phyloP scores from a whole-genome alignment of 2,329 filamentous ascomycete genomes.

The Colletotrichum navitas region DNA sequence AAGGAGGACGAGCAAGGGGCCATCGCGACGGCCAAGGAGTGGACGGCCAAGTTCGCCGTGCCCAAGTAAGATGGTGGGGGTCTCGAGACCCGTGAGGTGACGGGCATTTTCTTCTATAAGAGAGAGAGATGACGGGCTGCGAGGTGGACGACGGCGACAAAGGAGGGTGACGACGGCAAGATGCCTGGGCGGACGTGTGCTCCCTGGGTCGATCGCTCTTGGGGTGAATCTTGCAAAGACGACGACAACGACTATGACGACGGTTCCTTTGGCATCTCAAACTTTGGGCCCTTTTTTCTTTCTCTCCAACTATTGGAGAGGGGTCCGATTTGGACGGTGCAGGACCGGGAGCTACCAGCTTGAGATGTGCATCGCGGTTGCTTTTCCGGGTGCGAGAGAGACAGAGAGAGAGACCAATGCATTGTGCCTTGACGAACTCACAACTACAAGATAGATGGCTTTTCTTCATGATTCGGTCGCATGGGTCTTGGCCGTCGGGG shows the following conservation, averaged over 20 bases:
- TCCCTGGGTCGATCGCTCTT: conserved; percentile 16
- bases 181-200: not conserved
- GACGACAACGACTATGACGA: not conserved
- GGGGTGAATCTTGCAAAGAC: conserved; percentile 14
- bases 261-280: not conserved
- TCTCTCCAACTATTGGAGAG: conserved; percentile 2
- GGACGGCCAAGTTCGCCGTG: conserved; percentile 87
- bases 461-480: not conserved
- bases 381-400: conserved; percentile 19
- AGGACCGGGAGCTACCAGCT: conserved; percentile 21
- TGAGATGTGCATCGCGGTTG: conserved; percentile 30
- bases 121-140: too few species aligned
- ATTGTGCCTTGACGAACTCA: conserved; percentile 26
- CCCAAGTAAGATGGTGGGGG: conserved; percentile 47
- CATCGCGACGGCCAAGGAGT: conserved; percentile 91
- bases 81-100: not conserved
- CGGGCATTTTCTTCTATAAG: not conserved
- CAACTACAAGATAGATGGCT: conserved; percentile 10
- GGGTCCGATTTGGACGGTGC: conserved; percentile 2
- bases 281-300: conserved; percentile 15
- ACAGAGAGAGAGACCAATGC: conserved; percentile 21
- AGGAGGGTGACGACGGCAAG: conserved; percentile 13
- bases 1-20: conserved; percentile 95
- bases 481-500: too few species aligned
- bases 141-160: conserved; percentile 4